Base-by-base conservation (phyloP, 2,329 filamentous ascomycete genomes). In the Sclerotinia spermophila region DNA sequence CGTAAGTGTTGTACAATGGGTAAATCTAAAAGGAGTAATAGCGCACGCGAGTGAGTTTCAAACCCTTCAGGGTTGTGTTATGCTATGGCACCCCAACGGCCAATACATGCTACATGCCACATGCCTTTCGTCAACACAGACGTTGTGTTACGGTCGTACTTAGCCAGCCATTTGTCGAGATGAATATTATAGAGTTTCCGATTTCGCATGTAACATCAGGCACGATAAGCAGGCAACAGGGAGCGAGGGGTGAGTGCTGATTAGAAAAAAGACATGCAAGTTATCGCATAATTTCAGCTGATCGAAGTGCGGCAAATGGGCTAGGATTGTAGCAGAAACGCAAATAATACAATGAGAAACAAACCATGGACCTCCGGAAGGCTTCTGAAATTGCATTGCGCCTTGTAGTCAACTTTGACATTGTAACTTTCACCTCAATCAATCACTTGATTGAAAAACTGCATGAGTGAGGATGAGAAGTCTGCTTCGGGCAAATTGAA, bases 31-130 rank as follows among this genome's bases (percentile, higher is more conserved):
- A 66, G 35, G n/a, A 66, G 62, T 48, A 53, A 66, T 40, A 66
- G 45, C 45, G 38, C 62, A 66, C 62, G 62, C 62, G 62, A 53
- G 62, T 48, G 51, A 27, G n/a, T 40, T 53, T 30, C n/a, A 42
- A 48, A 8, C 33, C 33, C 27, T 66, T 53, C 45, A 66, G 35
- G 33, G 33, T 53, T 51, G 62, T 66, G 5, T 19, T 19, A 66
- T 53, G 45, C 35, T 40, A 53, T 66, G 35, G 35, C 38, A 65
- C 62, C 11, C 15, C 19, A 27, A 30, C 19, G n/a, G 7, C 24
- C 35, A 53, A 40, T 53, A 40, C n/a, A 27, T 65, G 62, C 19
- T n/a, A 40, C 35, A 5, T 48, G 35, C 45, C 33, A n/a, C n/a
- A n/a, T n/a, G n/a, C n/a, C n/a, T n/a, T 53, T 42, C 58, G 21